These are phyloP conservation scores for Diaporthe velutina DNA, from an alignment of 2,329 filamentous ascomycete species.

Conservation along the genomic window DNA sequence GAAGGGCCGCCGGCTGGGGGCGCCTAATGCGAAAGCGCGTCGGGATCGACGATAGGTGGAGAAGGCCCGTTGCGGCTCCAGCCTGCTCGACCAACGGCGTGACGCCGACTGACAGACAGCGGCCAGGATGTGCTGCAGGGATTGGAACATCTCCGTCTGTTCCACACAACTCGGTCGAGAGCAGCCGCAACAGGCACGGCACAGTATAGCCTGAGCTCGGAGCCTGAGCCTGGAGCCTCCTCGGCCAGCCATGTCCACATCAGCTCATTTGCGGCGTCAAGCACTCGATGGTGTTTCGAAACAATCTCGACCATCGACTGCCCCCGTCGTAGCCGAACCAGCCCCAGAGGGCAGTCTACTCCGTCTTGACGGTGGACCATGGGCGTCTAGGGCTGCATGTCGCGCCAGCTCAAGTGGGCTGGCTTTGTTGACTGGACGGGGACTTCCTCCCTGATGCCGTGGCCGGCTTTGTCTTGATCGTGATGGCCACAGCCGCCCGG, in stretches of 20 bases:
- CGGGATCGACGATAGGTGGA: constrained; percentile 35
- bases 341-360: constrained; percentile 13
- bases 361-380: constrained; percentile 19
- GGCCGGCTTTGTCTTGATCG: background rate
- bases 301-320: constrained; percentile 29
- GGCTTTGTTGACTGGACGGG: background rate
- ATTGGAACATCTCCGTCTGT: constrained; percentile 18
- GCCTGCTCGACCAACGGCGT: constrained; percentile 30
- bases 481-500: constrained; percentile 1
- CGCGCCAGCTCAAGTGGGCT: constrained; percentile 28
- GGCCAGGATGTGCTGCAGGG: constrained; percentile 33
- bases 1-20: constrained; percentile 32
- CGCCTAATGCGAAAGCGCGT: constrained; percentile 31
- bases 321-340: constrained; percentile 11
- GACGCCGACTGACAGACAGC: constrained; percentile 19
- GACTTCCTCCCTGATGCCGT: background rate
- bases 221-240: constrained; percentile 15
- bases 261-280: constrained; percentile 34
- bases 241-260: constrained; percentile 28
- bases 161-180: background rate
- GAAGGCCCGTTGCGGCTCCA: constrained; percentile 11
- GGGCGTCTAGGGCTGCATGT: constrained; percentile 30
- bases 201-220: too few species aligned
- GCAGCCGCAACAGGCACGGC: background rate
- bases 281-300: constrained; percentile 37